Base-by-base conservation (phyloP, 2,329 filamentous ascomycete genomes). In the Trichoderma asperellum region DNA sequence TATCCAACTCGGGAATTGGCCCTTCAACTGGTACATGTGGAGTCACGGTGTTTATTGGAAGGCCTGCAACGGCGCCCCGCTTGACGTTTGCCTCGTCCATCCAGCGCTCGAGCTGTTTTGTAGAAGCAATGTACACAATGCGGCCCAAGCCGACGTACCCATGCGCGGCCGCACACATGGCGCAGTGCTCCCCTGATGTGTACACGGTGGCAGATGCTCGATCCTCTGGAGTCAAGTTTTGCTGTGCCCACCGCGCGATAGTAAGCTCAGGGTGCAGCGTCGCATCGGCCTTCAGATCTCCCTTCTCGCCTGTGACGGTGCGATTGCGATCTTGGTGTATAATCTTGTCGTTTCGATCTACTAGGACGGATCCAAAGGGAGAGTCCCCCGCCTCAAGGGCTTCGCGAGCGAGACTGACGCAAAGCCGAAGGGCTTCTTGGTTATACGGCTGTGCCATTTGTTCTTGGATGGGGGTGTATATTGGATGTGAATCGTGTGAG, bases 151-250 rank as follows among this genome's bases (percentile, higher is more conserved):
- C 79, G 4, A 74, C 76, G 69, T 76, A 79, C 0, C 76, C 79
- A 47, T 81, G 79, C 1, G 77, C 78, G 1, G 77, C 74, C 4
- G 79, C 74, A 53, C 79, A 81, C 79, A 81, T 81, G 57, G 77
- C 70, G 71, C 79, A 81, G 68, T 80, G 79, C 71, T 81, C 79
- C 1, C 79, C 79, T 1, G 79, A 79, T 4, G 79, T 81, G 63
- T 81, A 81, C 2, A 81, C 75, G 2, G 75, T 77, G 0, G 76
- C 73, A 5, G 64, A 69, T 27, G 84, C 81, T 21, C 85, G 81
- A 65, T 83, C 74, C 8, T 75, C 76, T 8, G 80, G 78, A 5
- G 75, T 73, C 5, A 77, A 73, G 47, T 80, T 72, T 18, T 76
- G 76, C 55, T 83, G 74, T 12, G 79, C 79, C 79, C 79, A 81